Evolutionary conservation across 1,139 yeast genomes (phyloP), one percentile per base, ranked within the genome.

Genomic region (Hansenula sp.): DNA sequence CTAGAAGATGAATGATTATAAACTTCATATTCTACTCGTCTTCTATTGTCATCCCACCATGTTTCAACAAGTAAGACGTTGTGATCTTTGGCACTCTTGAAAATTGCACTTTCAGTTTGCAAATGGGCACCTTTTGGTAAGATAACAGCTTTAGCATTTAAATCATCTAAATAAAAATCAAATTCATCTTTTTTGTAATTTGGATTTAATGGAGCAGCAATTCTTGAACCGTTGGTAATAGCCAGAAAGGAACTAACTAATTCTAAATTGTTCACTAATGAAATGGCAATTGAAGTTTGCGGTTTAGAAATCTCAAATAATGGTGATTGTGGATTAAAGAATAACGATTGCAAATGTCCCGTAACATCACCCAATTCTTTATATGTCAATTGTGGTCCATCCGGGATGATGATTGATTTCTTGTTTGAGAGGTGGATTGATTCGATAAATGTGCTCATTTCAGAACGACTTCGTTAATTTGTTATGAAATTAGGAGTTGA

Each of bases 121-220:
- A 51, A 44, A 43, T 61, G 64, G 16, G 72, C 60, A 15, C 81
- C 84, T 46, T 66, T 62, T 25, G 84, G 79, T 12, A 81, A 83
- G 43, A 81, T 62, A 25, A 82, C 69, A 33, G 79, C 76, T 41
- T 69, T 68, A 3, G 85, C 71, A 51, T 76, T 66, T 51, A 81
- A 64, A 54, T 82, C 88, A 40, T 72, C 75, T 46, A 82, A 64
- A 57, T 81, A 81, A 58, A 80, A 79, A 53, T 77, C 79, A 57
- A 79, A 77, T 61, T 82, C 89, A 31, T 65, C 54, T 53, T 76
- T 73, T 55, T 75, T 79, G 61, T 80, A 81, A 44, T 71, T 71
- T 13, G 86, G 74, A 55, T 82, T 82, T 57, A 82, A 64, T 5
- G 89, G 89, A 5, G 86, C 84, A 18, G 83, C 84, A 36, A 81